These are phyloP conservation scores for Aurinia saxatilis DNA, from an alignment of 345 rosid genomes.

Conservation along the genomic window DNA sequence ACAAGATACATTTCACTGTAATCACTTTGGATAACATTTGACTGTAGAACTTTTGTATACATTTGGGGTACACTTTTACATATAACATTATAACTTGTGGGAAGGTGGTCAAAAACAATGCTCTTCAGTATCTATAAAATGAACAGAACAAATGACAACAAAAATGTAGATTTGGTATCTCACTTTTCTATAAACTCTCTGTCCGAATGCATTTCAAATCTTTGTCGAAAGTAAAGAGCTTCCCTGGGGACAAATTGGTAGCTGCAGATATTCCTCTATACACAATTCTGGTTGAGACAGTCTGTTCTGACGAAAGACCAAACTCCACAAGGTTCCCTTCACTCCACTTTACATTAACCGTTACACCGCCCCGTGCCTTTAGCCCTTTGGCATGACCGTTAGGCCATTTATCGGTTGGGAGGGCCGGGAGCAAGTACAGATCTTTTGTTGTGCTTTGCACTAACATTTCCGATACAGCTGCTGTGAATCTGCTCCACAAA, in stretches of 20 bases:
- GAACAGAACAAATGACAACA: not conserved
- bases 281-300: conserved; percentile 35
- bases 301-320: conserved; percentile 39
- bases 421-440: conserved; percentile 76
- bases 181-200: conserved; percentile 2
- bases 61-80: not conserved
- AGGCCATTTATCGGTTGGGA: conserved; percentile 73
- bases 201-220: conserved; percentile 42
- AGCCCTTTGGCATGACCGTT: conserved; percentile 66
- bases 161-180: not conserved
- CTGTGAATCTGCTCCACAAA: conserved; percentile 42
- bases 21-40: not conserved
- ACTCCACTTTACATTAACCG: conserved; percentile 61
- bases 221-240: conserved; percentile 45
- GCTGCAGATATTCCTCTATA: conserved; percentile 43
- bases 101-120: not conserved
- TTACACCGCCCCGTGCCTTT: conserved; percentile 71
- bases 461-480: conserved; percentile 77
- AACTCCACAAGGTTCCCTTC: conserved; percentile 71
- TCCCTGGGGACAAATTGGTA: conserved; percentile 37
- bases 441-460: conserved; percentile 74
- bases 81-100: conserved; percentile 14
- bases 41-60: not conserved
- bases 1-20: not conserved
- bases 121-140: not conserved